Evolutionary conservation across 2,329 filamentous ascomycete species (phyloP).

Genomic region (Colletotrichum echinochloae): DNA sequence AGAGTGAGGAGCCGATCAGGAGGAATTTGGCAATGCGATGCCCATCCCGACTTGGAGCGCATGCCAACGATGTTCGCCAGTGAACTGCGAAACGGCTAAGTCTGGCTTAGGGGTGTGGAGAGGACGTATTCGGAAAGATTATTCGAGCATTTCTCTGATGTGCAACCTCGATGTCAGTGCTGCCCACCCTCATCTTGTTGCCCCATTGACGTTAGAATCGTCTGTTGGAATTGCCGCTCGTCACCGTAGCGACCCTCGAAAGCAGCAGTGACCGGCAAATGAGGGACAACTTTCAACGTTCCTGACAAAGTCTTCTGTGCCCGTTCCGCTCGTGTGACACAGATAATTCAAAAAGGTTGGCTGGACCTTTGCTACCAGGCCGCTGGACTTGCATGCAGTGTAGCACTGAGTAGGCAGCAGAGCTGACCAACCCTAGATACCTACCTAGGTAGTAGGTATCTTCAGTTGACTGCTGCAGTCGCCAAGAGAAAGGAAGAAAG

Average conservation of each 20-base stretch:
- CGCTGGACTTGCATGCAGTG: constrained; percentile 13
- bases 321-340: constrained; percentile 15
- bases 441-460: not conserved
- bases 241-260: constrained; percentile 25
- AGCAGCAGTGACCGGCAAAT: not conserved
- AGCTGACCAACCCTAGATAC: not conserved
- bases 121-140: constrained; percentile 18
- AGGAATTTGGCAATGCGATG: constrained; percentile 7
- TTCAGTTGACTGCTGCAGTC: not conserved
- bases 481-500: constrained; percentile 13
- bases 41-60: not conserved
- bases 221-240: constrained; percentile 27
- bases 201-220: constrained; percentile 30
- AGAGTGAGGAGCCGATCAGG: not conserved
- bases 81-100: not conserved
- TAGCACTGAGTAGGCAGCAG: no score
- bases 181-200: constrained; percentile 34
- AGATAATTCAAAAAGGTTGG: constrained; percentile 14
- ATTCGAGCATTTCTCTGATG: constrained; percentile 34
- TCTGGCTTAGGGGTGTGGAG: constrained; percentile 7
- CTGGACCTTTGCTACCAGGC: constrained; percentile 11
- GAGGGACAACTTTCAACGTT: constrained; percentile 24
- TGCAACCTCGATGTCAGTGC: not conserved
- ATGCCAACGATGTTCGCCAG: constrained; percentile 26
- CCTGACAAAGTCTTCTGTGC: constrained; percentile 14